Conservation (phyloP, 768 basidiomycete genomes). For the Neoboletus brunneissimus region DNA sequence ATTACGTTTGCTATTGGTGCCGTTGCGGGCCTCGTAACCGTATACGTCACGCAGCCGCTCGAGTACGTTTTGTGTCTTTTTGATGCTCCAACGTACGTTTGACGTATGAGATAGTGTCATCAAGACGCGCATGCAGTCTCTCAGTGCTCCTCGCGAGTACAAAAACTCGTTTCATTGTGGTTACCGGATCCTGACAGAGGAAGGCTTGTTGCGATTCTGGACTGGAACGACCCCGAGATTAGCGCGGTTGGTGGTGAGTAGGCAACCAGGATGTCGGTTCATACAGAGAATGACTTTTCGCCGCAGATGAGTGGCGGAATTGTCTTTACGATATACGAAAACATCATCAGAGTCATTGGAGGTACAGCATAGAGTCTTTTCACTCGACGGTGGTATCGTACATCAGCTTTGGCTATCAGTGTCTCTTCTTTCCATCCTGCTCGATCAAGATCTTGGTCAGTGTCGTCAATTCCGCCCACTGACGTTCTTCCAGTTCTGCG, state of each 20-base stretch:
- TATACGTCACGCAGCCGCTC: slow-evolving; percentile 85
- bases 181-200: slow-evolving; percentile 91
- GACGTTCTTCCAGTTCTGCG: slow-evolving; percentile 15
- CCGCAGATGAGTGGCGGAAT: slow-evolving; percentile 88
- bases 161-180: slow-evolving; percentile 95
- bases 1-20: slow-evolving; percentile 96
- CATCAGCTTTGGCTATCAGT: not conserved
- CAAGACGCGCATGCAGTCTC: slow-evolving; percentile 97
- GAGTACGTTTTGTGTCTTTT: slow-evolving; percentile 46
- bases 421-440: not conserved
- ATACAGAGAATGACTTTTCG: not conserved
- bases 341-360: slow-evolving; percentile 57
- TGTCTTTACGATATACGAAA: slow-evolving; percentile 89
- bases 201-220: slow-evolving; percentile 93
- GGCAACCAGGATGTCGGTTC: not conserved
- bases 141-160: slow-evolving; percentile 80
- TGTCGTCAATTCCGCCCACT: slow-evolving; percentile 21
- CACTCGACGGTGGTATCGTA: not conserved
- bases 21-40: slow-evolving; percentile 91
- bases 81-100: not conserved
- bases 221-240: slow-evolving; percentile 92
- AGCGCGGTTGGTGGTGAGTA: slow-evolving; percentile 74
- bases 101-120: slow-evolving; percentile 60
- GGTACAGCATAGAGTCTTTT: slow-evolving; percentile 12
- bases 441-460: slow-evolving; percentile 18